These are phyloP conservation scores for Aquilaria yunnanensis DNA, from an alignment of 345 rosid genomes.

Conservation along the genomic window DNA sequence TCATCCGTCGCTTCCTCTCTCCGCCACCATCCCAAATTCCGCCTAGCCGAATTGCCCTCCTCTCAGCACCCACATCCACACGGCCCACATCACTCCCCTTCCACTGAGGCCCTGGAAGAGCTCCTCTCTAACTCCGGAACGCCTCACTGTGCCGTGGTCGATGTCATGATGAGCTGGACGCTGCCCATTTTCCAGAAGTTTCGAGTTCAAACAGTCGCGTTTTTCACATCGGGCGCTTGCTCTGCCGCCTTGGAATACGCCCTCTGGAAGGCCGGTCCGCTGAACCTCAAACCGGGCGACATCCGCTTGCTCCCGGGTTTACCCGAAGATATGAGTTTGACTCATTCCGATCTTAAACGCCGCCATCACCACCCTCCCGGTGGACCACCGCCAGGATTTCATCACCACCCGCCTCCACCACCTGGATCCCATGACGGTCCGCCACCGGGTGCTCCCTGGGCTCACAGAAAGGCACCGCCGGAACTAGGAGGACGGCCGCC, in stretches of 20 bases:
- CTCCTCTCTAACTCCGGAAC: not conserved
- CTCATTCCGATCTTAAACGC: constrained; percentile 30
- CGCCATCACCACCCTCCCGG: constrained; percentile 5
- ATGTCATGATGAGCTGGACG: constrained; percentile 36
- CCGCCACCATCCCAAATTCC: constrained; percentile 21
- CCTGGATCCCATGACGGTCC: not conserved
- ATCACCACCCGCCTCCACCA: constrained; percentile 4
- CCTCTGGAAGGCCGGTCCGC: constrained; percentile 27
- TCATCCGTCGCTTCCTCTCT: constrained; percentile 27
- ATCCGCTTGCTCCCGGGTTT: constrained; percentile 30
- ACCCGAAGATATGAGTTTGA: constrained; percentile 34
- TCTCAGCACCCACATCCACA: constrained; percentile 8
- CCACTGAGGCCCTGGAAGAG: not conserved
- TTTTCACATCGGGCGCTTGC: constrained; percentile 44
- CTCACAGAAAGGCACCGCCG: constrained; percentile 21
- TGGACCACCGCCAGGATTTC: constrained; percentile 7
- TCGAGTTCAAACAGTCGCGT: constrained; percentile 25
- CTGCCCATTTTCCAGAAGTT: constrained; percentile 20
- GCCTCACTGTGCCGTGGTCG: constrained; percentile 35
- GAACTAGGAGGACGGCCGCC: constrained; percentile 31
- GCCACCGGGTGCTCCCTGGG: not conserved
- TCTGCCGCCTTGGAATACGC: constrained; percentile 42
- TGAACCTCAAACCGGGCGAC: constrained; percentile 29
- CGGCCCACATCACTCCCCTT: not conserved
- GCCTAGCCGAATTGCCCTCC: constrained; percentile 16